Percentiles rank a stretch among this genome's conserved stretches.
These are phyloP conservation scores for Fremontodendron californicum DNA, from an alignment of 345 rosid species.

Conservation along the genomic window DNA sequence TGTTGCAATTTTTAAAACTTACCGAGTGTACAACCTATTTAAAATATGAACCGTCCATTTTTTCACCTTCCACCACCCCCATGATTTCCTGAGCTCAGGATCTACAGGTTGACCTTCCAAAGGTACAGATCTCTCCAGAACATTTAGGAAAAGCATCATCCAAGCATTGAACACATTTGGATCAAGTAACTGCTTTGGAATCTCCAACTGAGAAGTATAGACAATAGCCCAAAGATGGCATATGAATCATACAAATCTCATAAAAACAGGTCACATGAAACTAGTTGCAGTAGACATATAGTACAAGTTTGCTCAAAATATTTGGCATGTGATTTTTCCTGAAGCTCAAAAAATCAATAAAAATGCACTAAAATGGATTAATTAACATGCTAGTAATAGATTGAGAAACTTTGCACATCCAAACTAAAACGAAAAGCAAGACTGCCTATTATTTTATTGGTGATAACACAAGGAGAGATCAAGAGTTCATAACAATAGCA, in stretches of 20 bases:
- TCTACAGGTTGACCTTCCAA: conserved; percentile 89
- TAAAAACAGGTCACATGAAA: background rate
- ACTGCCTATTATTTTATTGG: background rate
- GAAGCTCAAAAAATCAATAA: background rate
- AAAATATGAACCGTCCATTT: conserved; percentile 97
- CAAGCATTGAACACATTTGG: conserved; percentile 81
- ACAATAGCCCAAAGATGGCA: background rate
- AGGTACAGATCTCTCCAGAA: conserved; percentile 93
- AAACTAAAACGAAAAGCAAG: background rate
- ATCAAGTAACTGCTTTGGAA: conserved; percentile 81
- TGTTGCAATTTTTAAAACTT: conserved; percentile 15
- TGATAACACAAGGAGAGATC: background rate
- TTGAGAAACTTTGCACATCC: background rate
- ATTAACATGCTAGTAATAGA: background rate
- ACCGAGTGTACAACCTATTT: conserved; percentile 92
- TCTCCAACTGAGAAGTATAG: conserved; percentile 66
- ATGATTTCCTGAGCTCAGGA: conserved; percentile 84
- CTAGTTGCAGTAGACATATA: background rate
- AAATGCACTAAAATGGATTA: background rate
- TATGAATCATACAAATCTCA: background rate
- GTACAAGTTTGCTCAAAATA: background rate
- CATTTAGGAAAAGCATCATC: conserved; percentile 87
- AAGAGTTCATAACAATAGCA: background rate
- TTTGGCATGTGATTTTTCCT: background rate
- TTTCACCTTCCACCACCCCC: conserved; percentile 99